Percentiles rank a stretch among this genome's conserved stretches.
These are phyloP conservation scores for Hericium rajendrae DNA, from an alignment of 768 basidiomycete species.

Conservation along the genomic window DNA sequence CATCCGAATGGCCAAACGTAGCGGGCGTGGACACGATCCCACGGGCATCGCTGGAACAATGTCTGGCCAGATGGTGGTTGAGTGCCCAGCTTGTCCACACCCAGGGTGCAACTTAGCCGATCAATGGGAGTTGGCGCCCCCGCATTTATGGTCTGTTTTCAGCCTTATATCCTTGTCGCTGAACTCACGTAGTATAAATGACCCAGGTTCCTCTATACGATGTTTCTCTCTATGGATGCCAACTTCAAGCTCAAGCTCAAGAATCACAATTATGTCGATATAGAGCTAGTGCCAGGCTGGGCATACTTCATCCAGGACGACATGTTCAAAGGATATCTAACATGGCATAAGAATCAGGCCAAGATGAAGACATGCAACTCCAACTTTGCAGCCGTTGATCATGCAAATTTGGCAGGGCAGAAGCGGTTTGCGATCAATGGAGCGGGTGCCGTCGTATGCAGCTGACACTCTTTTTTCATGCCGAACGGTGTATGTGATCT, in stretches of 20 bases:
- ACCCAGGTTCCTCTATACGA: not conserved
- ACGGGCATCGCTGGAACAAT: not conserved
- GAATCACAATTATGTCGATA: not conserved
- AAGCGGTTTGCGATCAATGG: not conserved
- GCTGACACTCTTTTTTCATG: not conserved
- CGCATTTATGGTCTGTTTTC: not conserved
- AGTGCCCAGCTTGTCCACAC: constrained; percentile 1
- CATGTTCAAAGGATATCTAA: not conserved
- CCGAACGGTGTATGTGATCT: not conserved
- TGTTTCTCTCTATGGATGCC: not conserved
- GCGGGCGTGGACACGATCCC: constrained; percentile 1
- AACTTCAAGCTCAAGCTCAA: not conserved
- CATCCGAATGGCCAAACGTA: not conserved
- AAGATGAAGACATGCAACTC: not conserved
- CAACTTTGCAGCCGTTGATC: not conserved
- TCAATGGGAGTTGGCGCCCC: not conserved
- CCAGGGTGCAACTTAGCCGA: constrained; percentile 1
- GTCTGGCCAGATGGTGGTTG: not conserved
- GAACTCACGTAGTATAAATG: not conserved
- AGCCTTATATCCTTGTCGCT: not conserved
- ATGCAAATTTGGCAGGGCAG: not conserved
- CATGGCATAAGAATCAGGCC: not conserved
- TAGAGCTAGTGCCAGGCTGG: not conserved
- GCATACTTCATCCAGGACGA: not conserved
- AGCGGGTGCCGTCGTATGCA: not conserved